phyloP scores from a whole-genome alignment of 306 rosid species.

The Dryas alaskensis region DNA sequence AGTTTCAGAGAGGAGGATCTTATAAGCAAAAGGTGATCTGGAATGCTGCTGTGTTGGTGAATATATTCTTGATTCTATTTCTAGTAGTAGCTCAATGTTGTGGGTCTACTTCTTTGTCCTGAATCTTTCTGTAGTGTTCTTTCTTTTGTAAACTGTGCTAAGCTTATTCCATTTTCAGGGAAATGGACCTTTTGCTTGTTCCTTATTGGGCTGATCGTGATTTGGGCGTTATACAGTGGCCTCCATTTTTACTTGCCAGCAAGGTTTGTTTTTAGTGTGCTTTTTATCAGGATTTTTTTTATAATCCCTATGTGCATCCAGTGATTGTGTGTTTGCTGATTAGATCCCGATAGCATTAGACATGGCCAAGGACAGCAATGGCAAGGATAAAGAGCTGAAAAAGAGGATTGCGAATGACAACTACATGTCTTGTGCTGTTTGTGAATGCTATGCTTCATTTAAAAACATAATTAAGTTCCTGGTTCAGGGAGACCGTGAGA shows the following conservation, averaged over 20 bases:
- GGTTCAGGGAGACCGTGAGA: slow-evolving; percentile 82
- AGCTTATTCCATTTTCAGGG: slow-evolving; percentile 55
- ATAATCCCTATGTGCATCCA: slow-evolving; percentile 11
- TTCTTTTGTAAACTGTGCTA: slow-evolving; percentile 4
- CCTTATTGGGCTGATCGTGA: slow-evolving; percentile 97
- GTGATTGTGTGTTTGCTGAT: slow-evolving; percentile 20
- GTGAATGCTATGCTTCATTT: slow-evolving; percentile 91
- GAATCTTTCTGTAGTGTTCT: background rate
- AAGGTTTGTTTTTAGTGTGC: slow-evolving; percentile 52
- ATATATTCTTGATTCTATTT: slow-evolving; percentile 13
- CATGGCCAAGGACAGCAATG: slow-evolving; percentile 99
- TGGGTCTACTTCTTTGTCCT: background rate
- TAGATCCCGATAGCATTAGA: slow-evolving; percentile 97
- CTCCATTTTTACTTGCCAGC: slow-evolving; percentile 98
- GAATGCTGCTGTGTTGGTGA: background rate
- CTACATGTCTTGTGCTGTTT: slow-evolving; percentile 92
- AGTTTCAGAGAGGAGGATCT: slow-evolving; percentile 98
- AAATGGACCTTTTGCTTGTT: slow-evolving; percentile 91
- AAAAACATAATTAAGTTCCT: slow-evolving; percentile 61
- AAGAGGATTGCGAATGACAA: slow-evolving; percentile 67
- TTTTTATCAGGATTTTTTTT: background rate
- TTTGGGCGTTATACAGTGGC: slow-evolving; percentile 87
- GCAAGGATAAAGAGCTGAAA: slow-evolving; percentile 83
- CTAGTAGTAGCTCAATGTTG: slow-evolving; percentile 1
- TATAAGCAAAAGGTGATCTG: slow-evolving; percentile 64